A percentile compares a stretch with the other conserved stretches of the same genome.
These are phyloP conservation scores for Paramecium sexaurelia DNA, from an alignment of 73 alveolate genomes.

Conservation along the genomic window DNA sequence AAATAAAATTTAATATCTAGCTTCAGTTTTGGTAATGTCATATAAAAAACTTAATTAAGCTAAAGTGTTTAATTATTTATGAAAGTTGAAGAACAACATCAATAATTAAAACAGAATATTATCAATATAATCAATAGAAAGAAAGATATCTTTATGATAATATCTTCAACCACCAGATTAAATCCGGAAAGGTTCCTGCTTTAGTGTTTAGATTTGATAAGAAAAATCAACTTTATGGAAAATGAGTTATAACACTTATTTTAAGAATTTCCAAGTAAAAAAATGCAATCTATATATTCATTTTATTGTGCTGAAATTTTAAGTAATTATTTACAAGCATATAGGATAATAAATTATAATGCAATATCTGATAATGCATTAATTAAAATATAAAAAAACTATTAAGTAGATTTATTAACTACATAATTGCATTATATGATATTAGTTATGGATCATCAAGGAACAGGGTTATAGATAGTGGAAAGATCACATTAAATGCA, in stretches of 20 bases:
- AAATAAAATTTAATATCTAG: neutral
- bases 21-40: neutral
- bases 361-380: neutral
- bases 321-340: neutral
- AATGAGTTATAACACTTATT: neutral
- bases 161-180: neutral
- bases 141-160: neutral
- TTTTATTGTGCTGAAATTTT: neutral
- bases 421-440: neutral
- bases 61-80: neutral
- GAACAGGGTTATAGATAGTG: neutral
- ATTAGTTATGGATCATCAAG: neutral
- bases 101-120: neutral
- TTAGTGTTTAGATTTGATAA: neutral
- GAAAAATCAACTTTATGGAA: neutral
- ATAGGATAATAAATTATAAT: neutral
- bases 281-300: conserved; percentile 1
- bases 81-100: neutral
- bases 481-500: neutral
- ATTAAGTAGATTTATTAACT: neutral
- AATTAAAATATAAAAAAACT: neutral
- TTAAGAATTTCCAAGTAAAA: neutral
- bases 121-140: neutral
- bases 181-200: neutral
- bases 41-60: neutral